Percentiles rank a stretch among this genome's conserved stretches.
Evolutionary conservation across 2,329 filamentous ascomycete genomes (phyloP).

Genomic region (Ophiostoma pallidulum): DNA sequence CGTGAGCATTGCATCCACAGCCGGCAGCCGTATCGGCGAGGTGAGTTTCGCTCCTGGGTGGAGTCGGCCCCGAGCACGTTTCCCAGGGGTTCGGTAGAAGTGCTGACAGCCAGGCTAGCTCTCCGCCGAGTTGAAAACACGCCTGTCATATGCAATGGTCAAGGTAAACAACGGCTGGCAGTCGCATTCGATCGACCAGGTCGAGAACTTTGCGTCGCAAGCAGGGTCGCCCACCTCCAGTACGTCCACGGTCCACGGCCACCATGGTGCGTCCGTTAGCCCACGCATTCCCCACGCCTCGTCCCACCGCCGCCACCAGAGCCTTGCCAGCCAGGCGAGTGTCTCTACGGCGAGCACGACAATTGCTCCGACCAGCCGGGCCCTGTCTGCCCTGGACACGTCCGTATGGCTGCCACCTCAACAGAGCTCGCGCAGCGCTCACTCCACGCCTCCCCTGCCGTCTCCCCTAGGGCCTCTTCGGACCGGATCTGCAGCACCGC

Average conservation of each 20-base stretch:
- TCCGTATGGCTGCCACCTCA: conserved; percentile 9
- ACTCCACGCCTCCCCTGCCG: conserved; percentile 8
- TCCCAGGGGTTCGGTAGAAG: too few relatives aligned
- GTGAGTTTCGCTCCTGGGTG: too few relatives aligned
- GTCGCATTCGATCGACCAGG: conserved; percentile 63
- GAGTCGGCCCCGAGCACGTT: too few relatives aligned
- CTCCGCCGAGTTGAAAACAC: conserved; percentile 69
- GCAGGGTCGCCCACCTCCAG: conserved; percentile 54
- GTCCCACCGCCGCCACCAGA: conserved; percentile 25
- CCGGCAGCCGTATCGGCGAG: conserved; percentile 66
- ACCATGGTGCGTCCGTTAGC: conserved; percentile 44
- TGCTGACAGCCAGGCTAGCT: conserved; percentile 46
- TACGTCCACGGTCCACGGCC: conserved; percentile 44
- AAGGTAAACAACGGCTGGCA: conserved; percentile 91
- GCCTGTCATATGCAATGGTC: conserved; percentile 85
- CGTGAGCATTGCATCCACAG: conserved; percentile 50
- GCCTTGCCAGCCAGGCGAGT: conserved; percentile 13
- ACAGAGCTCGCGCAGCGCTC: conserved; percentile 1
- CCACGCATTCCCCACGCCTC: conserved; percentile 35
- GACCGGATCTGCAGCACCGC: conserved; percentile 27
- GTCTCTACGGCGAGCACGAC: conserved; percentile 7
- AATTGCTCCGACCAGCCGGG: not conserved
- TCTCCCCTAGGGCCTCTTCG: conserved; percentile 14
- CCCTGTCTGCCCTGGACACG: conserved; percentile 2
- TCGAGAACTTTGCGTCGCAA: conserved; percentile 65